Evolutionary conservation across 495 filamentous ascomycete species (phyloP).

Genomic region (Cladorrhinum samala): DNA sequence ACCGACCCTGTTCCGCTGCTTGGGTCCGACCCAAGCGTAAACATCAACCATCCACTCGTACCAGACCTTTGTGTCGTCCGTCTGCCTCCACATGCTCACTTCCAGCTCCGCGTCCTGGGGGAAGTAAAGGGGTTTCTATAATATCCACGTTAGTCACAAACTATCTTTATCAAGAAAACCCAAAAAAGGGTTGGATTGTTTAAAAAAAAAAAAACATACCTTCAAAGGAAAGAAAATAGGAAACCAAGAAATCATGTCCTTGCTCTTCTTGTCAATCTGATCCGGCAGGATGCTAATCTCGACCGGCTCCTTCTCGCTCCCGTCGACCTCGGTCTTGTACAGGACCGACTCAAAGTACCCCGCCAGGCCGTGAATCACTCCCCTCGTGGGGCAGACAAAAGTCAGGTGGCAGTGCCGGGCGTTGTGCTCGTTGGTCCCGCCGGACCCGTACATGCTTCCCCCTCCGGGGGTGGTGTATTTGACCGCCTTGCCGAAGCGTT

Average conservation of each 20-base stretch:
- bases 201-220: slow-evolving; percentile 42
- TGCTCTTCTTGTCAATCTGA: slow-evolving; percentile 85
- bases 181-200: not conserved
- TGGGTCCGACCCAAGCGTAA: slow-evolving; percentile 55
- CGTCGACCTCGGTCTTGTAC: slow-evolving; percentile 43
- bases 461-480: slow-evolving; percentile 41
- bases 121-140: slow-evolving; percentile 77
- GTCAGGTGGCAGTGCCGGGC: slow-evolving; percentile 63
- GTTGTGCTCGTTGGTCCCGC: slow-evolving; percentile 82
- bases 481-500: slow-evolving; percentile 41
- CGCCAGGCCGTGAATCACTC: slow-evolving; percentile 83
- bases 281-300: slow-evolving; percentile 92
- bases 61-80: slow-evolving; percentile 94
- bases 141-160: not conserved
- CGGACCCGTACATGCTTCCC: slow-evolving; percentile 54
- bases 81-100: slow-evolving; percentile 89
- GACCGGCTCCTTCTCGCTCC: slow-evolving; percentile 41
- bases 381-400: slow-evolving; percentile 66
- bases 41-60: slow-evolving; percentile 97
- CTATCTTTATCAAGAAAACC: slow-evolving; percentile 10
- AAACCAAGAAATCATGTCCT: slow-evolving; percentile 97
- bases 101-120: slow-evolving; percentile 79
- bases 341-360: slow-evolving; percentile 95
- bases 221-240: slow-evolving; percentile 96
- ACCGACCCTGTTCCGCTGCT: slow-evolving; percentile 65